phyloP scores from a whole-genome alignment of 1,284 basidiomycete species.

The Ustilago vetiveriae region DNA sequence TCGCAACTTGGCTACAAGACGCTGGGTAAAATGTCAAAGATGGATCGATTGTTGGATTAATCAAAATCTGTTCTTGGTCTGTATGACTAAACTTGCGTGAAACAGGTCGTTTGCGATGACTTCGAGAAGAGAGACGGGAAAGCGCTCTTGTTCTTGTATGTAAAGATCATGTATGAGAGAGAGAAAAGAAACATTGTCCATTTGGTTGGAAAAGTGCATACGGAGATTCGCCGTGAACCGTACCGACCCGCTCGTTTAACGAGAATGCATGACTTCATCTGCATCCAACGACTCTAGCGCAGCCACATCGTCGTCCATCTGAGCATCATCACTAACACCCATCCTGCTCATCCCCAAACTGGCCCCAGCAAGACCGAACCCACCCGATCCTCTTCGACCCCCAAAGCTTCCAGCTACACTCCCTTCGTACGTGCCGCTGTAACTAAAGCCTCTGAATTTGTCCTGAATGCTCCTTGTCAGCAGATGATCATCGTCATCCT shows the following conservation, averaged over 20 bases:
- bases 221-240: too few relatives aligned
- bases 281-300: constrained; percentile 17
- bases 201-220: too few relatives aligned
- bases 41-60: too few relatives aligned
- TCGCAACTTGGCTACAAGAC: constrained; percentile 22
- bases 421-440: constrained; percentile 63
- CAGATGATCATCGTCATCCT: constrained; percentile 47
- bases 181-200: too few relatives aligned
- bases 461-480: constrained; percentile 63
- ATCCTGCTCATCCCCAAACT: constrained; percentile 58
- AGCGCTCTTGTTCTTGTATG: constrained; percentile 1
- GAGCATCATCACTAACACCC: constrained; percentile 49
- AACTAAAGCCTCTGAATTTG: constrained; percentile 66
- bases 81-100: too few relatives aligned
- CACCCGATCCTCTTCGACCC: constrained; percentile 42
- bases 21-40: too few relatives aligned
- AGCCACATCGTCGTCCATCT: constrained; percentile 27
- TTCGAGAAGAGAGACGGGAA: too few relatives aligned
- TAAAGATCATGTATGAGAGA: not conserved
- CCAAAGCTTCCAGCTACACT: constrained; percentile 54
- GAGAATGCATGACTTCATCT: constrained; percentile 32
- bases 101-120: too few relatives aligned
- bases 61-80: not conserved
- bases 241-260: too few relatives aligned
- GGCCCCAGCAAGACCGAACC: constrained; percentile 48